Base-by-base conservation (phyloP, 2,329 filamentous ascomycete species). In the Trichophyton mentagrophytes region DNA sequence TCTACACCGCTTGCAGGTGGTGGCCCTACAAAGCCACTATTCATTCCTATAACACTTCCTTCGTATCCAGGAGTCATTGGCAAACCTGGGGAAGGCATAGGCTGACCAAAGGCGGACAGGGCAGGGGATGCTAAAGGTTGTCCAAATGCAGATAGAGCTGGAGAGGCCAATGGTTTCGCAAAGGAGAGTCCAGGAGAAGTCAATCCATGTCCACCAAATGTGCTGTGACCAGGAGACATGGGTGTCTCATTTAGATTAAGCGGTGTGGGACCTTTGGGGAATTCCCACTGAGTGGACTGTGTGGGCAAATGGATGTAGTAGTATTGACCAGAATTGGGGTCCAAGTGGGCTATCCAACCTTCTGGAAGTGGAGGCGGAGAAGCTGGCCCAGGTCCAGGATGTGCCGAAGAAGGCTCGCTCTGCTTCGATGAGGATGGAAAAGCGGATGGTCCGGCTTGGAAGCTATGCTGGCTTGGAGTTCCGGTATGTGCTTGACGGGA, bases 231-330 rank as follows among this genome's bases (percentile, higher is more conserved):
- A 0, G 92, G 92, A 5, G 92, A 96, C 61, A 96, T 76, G 0
- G 92, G 92, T 15, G 85, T 80, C 13, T 88, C 82, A 62, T 95
- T 90, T 65, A 95, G 82, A 64, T 89, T 88, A 60, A 96, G 80
- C 0, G 92, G 92, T 25, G 90, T 96, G 0, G 91, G 91, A 0
- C 92, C 92, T 75, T 96, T 97, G 30, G 93, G 93, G 66, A 97
- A 97, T 69, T 99, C 93, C 93, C 93, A 99, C 71, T 99, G 93
- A 0, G 93, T 99, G 2, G 91, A 90, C 71, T 97, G 93, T 0
- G 89, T 91, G 1, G 91, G 88, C 33, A 99, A 80, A 72, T 99
- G 93, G 62, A 99, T 99, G 70, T 99, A 99, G 73, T 99, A 99
- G 74, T 97, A 99, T 70, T 97, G 92, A 1, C 93, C 93, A 1